Conservation (phyloP, 257 asterid species). For the Capsicum pubescens region DNA sequence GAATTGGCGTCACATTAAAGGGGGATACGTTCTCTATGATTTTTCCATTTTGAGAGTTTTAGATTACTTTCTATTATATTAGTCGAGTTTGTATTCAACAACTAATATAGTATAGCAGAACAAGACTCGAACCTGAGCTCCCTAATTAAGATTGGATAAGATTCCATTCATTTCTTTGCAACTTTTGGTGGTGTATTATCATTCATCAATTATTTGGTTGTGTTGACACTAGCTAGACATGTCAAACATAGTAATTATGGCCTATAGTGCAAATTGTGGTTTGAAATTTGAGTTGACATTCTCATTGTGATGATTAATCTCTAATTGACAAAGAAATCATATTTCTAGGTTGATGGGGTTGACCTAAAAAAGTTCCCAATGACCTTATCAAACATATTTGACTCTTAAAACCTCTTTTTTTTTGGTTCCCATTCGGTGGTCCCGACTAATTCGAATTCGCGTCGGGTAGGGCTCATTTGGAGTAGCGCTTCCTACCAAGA, state of each 20-base stretch:
- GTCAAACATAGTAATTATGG: neutral
- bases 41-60: no score
- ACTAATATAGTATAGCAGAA: neutral
- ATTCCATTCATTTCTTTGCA: neutral
- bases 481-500: no score
- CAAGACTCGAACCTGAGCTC: neutral
- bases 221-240: neutral
- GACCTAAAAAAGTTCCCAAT: neutral
- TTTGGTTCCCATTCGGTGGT: no score
- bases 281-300: neutral
- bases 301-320: neutral
- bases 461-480: no score
- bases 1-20: neutral
- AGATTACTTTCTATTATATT: neutral
- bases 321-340: neutral
- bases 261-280: neutral
- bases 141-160: neutral
- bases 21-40: no score
- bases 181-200: neutral
- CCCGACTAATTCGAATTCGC: no score
- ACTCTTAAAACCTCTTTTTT: neutral
- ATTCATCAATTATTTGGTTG: neutral
- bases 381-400: neutral
- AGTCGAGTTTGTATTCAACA: accelerated
- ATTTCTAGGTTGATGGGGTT: neutral